Conservation (phyloP, 139 green algal species). For the Yamagishiella unicocca region DNA sequence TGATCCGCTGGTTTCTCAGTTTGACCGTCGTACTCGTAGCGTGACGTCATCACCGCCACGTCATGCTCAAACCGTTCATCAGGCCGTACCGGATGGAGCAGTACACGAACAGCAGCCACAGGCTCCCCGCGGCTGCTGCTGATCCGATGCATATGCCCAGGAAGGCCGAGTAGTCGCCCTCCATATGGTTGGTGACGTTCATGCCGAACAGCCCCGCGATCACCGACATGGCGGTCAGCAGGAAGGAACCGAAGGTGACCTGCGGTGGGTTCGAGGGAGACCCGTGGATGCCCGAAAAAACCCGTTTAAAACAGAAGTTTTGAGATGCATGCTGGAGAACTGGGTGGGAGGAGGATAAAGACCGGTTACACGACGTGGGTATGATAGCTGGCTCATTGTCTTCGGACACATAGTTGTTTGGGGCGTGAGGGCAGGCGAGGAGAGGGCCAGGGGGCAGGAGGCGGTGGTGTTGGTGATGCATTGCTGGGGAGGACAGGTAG, state of each 20-base stretch:
- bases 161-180: slow-evolving; percentile 36
- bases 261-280: not conserved
- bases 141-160: slow-evolving; percentile 33
- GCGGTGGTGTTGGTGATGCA: not conserved
- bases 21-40: no score
- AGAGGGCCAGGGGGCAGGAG: no score
- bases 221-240: slow-evolving; percentile 72
- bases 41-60: slow-evolving; percentile 2
- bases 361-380: no score
- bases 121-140: not conserved
- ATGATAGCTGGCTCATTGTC: no score
- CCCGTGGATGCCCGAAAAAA: no score
- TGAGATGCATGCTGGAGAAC: no score
- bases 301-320: no score
- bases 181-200: slow-evolving; percentile 77
- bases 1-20: no score
- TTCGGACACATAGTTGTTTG: not conserved
- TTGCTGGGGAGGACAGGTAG: not conserved
- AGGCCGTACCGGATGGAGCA: slow-evolving; percentile 9
- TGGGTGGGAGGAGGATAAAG: no score
- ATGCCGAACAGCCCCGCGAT: slow-evolving; percentile 89
- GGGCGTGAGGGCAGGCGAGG: slow-evolving; percentile 38
- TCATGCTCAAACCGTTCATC: slow-evolving; percentile 43
- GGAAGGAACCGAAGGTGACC: slow-evolving; percentile 78
- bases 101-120: slow-evolving; percentile 43